These are phyloP conservation scores for Cryptococcus floricola DNA, from an alignment of 1,284 basidiomycete genomes.

Conservation along the genomic window DNA sequence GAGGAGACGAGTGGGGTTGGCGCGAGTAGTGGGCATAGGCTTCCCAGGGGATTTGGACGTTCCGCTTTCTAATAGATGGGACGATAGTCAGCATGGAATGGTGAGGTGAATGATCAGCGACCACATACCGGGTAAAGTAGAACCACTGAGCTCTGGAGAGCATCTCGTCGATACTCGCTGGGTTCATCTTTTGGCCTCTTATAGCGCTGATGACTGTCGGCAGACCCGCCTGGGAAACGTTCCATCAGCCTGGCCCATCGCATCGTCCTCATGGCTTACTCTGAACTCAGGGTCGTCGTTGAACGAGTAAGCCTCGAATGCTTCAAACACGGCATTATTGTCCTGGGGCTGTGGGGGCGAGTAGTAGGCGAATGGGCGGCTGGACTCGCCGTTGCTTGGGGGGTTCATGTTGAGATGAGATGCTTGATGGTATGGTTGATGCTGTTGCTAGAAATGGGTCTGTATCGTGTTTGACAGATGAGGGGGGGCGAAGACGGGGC, in stretches of 20 bases:
- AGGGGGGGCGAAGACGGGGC: too few relatives aligned
- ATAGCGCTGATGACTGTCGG: constrained; percentile 36
- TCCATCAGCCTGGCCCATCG: not conserved
- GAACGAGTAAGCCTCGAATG: constrained; percentile 39
- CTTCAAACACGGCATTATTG: constrained; percentile 17
- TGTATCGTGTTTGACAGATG: too few relatives aligned
- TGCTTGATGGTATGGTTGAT: not conserved
- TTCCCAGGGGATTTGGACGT: constrained; percentile 20
- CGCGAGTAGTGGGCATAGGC: constrained; percentile 11
- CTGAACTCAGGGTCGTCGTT: constrained; percentile 36
- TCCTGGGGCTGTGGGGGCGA: not conserved
- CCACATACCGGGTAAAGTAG: constrained; percentile 35
- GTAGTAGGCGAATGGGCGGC: not conserved
- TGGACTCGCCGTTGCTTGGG: not conserved
- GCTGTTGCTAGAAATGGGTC: too few relatives aligned
- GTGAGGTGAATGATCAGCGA: not conserved
- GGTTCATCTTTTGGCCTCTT: constrained; percentile 21
- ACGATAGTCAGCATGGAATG: not conserved
- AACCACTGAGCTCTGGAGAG: constrained; percentile 44
- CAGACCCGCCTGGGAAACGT: constrained; percentile 27
- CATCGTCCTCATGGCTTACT: constrained; percentile 19
- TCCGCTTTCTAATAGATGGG: constrained; percentile 2
- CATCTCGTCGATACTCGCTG: constrained; percentile 35
- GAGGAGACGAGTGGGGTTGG: not conserved
- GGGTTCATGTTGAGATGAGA: not conserved